These are phyloP conservation scores for Diplodia scrobiculata DNA, from an alignment of 2,329 filamentous ascomycete species.

Conservation along the genomic window DNA sequence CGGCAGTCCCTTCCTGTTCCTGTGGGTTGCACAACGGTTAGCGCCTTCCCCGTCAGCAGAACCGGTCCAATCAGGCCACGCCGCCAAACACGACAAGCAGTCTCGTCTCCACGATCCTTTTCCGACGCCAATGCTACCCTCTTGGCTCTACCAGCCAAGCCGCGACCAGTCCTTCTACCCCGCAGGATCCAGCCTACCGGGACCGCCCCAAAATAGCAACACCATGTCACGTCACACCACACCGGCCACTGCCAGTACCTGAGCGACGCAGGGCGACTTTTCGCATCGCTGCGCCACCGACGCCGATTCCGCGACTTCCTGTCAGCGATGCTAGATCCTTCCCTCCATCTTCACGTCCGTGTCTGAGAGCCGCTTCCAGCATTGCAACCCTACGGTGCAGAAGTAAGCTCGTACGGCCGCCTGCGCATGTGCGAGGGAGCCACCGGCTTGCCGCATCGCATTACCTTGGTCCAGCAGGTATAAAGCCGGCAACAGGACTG, in stretches of 20 bases:
- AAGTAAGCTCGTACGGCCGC: not conserved
- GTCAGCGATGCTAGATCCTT: too few species aligned
- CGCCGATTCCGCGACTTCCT: too few species aligned
- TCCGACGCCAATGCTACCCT: not conserved
- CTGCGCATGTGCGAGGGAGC: not conserved
- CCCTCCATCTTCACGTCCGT: too few species aligned
- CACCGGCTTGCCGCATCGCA: not conserved
- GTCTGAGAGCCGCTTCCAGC: not conserved
- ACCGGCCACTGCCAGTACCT: too few species aligned
- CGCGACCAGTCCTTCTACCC: not conserved
- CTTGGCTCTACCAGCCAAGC: not conserved
- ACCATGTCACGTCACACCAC: not conserved
- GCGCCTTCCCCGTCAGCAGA: too few species aligned
- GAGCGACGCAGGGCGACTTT: not conserved
- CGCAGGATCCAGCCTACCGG: not conserved
- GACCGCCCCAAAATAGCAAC: slow-evolving; percentile 4
- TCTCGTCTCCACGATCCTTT: not conserved
- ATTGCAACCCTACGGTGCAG: not conserved
- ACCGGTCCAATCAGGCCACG: too few species aligned
- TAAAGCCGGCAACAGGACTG: not conserved
- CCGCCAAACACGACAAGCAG: too few species aligned
- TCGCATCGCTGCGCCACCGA: too few species aligned
- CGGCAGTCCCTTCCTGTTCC: too few species aligned
- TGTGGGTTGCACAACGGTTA: too few species aligned
- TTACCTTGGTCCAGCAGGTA: not conserved